Conservation (phyloP, 208 protist species). For the Acanthamoeba royreba region DNA sequence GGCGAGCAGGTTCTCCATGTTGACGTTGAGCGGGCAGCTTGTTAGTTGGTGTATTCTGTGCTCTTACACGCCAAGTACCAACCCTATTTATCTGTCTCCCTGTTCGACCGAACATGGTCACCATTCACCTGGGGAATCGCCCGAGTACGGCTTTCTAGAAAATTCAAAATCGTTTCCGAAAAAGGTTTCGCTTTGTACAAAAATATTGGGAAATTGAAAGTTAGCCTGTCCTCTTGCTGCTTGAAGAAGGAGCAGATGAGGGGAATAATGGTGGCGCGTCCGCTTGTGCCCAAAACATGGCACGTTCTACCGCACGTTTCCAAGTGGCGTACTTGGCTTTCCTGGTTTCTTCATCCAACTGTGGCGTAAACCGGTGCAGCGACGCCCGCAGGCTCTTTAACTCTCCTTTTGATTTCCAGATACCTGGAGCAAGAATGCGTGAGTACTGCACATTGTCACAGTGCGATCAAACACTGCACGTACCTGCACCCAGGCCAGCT, state of each 20-base stretch:
- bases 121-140: too few relatives aligned
- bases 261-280: not conserved
- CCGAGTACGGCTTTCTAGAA: too few relatives aligned
- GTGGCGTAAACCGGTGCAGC: not conserved
- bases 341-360: not conserved
- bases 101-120: too few relatives aligned
- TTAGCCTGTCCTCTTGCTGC: not conserved
- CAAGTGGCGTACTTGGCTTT: slow-evolving; percentile 49
- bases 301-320: slow-evolving; percentile 50
- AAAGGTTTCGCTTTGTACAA: too few relatives aligned
- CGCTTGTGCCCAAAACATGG: slow-evolving; percentile 54
- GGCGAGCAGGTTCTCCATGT: too few relatives aligned
- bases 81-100: too few relatives aligned
- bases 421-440: not conserved
- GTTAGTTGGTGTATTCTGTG: too few relatives aligned
- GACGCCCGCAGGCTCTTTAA: slow-evolving; percentile 10
- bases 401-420: slow-evolving; percentile 62
- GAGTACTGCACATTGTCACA: not conserved
- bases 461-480: not conserved
- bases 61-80: too few relatives aligned
- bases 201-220: too few relatives aligned
- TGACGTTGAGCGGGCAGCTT: too few relatives aligned
- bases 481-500: slow-evolving; percentile 45
- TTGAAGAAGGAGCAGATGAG: not conserved
- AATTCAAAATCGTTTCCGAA: too few relatives aligned